A percentile compares a stretch with the other conserved stretches of the same genome.
Evolutionary conservation across 2,329 filamentous ascomycete genomes (phyloP).

Genomic region (Penicillium vulpinum): DNA sequence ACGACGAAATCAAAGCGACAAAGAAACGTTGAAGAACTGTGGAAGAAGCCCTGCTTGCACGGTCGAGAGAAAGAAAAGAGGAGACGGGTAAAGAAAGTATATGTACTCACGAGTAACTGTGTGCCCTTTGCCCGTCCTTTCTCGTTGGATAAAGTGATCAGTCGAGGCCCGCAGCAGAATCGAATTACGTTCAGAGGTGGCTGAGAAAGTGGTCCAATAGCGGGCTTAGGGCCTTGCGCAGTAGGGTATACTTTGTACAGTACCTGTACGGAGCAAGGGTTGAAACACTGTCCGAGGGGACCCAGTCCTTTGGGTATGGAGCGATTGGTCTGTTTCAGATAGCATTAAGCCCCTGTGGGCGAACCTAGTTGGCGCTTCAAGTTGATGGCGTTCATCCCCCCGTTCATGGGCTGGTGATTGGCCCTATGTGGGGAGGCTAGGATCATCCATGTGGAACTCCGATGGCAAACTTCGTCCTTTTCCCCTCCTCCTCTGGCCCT

Average conservation of each 20-base stretch:
- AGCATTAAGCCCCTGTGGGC: slow-evolving; percentile 1
- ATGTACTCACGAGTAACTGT: slow-evolving; percentile 6
- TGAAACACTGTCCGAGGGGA: slow-evolving; percentile 3
- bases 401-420: slow-evolving; percentile 3
- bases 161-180: slow-evolving; percentile 9
- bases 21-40: slow-evolving; percentile 2
- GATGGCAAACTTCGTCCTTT: neutral
- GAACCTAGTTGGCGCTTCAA: slow-evolving; percentile 2
- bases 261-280: slow-evolving; percentile 10
- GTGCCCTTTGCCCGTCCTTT: slow-evolving; percentile 6
- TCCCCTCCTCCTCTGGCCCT: neutral
- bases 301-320: neutral
- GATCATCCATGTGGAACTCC: slow-evolving; percentile 10
- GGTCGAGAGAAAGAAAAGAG: slow-evolving; percentile 2
- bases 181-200: slow-evolving; percentile 7
- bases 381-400: neutral
- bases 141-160: slow-evolving; percentile 6
- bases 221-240: slow-evolving; percentile 9
- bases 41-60: slow-evolving; percentile 15
- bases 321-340: slow-evolving; percentile 11
- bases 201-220: slow-evolving; percentile 12
- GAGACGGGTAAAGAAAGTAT: neutral
- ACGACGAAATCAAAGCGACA: slow-evolving; percentile 5
- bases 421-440: slow-evolving; percentile 1
- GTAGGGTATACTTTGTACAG: neutral